These are phyloP conservation scores for Testicularia cyperi DNA, from an alignment of 1,284 basidiomycete species.

Conservation along the genomic window DNA sequence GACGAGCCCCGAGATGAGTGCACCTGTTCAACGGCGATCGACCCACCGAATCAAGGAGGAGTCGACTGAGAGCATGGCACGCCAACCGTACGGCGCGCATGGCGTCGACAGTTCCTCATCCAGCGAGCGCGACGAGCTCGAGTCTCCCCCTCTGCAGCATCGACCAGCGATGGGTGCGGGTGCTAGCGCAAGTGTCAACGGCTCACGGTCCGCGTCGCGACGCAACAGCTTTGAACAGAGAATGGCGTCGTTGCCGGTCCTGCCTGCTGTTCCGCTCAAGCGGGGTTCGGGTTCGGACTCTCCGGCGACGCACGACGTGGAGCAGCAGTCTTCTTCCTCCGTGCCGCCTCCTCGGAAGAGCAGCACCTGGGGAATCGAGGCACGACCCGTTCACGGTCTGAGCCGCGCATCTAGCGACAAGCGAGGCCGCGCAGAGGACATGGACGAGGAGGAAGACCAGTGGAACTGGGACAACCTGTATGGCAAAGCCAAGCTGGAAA, in stretches of 20 bases:
- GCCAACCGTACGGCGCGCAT: constrained; percentile 13
- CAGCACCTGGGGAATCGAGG: constrained; percentile 36
- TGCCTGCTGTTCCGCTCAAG: constrained; percentile 42
- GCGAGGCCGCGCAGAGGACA: constrained; percentile 28
- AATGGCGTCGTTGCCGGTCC: constrained; percentile 41
- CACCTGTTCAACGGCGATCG: background rate
- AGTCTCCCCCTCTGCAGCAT: constrained; percentile 21
- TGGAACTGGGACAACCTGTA: constrained; percentile 42
- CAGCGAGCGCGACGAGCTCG: constrained; percentile 37
- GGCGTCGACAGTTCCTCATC: constrained; percentile 24
- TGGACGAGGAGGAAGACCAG: constrained; percentile 37
- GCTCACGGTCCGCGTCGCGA: constrained; percentile 14
- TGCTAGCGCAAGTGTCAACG: too few relatives aligned
- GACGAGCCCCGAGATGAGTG: background rate
- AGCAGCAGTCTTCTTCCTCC: background rate
- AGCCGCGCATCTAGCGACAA: constrained; percentile 12
- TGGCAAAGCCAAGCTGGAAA: constrained; percentile 34
- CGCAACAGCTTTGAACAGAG: constrained; percentile 45
- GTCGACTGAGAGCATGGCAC: constrained; percentile 4
- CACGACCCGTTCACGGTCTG: constrained; percentile 13
- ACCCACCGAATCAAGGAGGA: constrained; percentile 13
- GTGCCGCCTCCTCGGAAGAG: constrained; percentile 18
- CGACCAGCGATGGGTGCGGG: too few relatives aligned
- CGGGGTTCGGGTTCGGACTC: constrained; percentile 18
- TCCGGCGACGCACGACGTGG: background rate